Evolutionary conservation across 495 filamentous ascomycete species (phyloP), one percentile per base, ranked within the genome.

Genomic region (Penicillium maclennaniae): DNA sequence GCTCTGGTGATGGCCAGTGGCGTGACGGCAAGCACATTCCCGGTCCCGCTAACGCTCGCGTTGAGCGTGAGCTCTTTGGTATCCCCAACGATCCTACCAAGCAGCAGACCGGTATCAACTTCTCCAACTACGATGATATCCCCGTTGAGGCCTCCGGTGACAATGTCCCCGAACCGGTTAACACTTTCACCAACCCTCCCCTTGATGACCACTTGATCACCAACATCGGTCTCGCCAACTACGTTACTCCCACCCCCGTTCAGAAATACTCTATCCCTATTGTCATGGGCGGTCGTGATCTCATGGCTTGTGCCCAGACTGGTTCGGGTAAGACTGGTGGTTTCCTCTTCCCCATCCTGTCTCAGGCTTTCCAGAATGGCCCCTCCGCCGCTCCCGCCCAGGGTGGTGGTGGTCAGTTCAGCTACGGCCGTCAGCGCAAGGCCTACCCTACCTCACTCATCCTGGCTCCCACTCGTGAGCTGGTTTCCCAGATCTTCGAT

Each of bases 301-400:
- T 98, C 60, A 97, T 98, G 93, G 95, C 93, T 69, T 97, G 93
- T 77, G 93, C 93, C 56, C 93, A 98, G 76, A 98, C 93, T 59
- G 93, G 93, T 79, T 98, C 92, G 60, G 93, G 93, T 77, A 98
- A 98, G 83, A 98, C 93, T 61, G 93, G 95, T 75, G 93, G 95
- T 77, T 98, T 98, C 83, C 76, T 98, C 34, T 97, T 98, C 80
- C 93, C 93, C 39, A 98, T 98, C 59, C 80, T 98, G 39, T 97
- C 93, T 15, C 93, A 97, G 69, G 91, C 92, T 31, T 97, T 88
- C 80, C 80, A 89, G 63, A 87, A 86, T 54, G 93, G 92, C 40
- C 92, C 92, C 23, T 88, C 84, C 31, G 65, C 83, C 26, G 68
- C 83, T 31, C 86, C 89, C 42, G 76, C 77, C 27, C 76, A 78